Evolutionary conservation across 2,329 filamentous ascomycete genomes (phyloP).

Genomic region (Plectosphaerella sp.): DNA sequence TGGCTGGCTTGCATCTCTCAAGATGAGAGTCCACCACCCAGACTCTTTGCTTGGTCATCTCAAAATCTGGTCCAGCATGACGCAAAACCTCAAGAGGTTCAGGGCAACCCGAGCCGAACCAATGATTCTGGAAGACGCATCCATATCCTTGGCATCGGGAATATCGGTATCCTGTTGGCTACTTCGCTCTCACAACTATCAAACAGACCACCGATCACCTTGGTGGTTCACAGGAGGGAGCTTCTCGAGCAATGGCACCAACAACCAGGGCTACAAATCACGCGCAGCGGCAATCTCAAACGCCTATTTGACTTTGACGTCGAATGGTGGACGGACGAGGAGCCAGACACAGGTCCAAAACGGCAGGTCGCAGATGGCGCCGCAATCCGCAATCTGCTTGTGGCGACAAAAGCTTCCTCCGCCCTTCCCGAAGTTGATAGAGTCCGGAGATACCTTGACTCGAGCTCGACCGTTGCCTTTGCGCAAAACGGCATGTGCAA

Average conservation of each 20-base stretch:
- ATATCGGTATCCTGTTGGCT: constrained; percentile 75
- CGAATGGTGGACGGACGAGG: constrained; percentile 50
- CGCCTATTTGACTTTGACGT: constrained; percentile 37
- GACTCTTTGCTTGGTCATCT: constrained; percentile 30
- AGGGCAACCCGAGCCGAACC: background rate
- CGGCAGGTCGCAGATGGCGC: constrained; percentile 33
- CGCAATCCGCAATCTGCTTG: constrained; percentile 66
- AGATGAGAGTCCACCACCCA: constrained; percentile 20
- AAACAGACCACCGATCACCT: constrained; percentile 66
- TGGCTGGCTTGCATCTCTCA: constrained; percentile 27
- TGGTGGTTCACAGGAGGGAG: constrained; percentile 66
- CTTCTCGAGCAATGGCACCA: constrained; percentile 44
- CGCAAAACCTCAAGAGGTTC: background rate
- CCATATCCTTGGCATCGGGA: constrained; percentile 76
- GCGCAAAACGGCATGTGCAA: constrained; percentile 84
- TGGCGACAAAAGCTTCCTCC: constrained; percentile 70
- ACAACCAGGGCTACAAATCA: constrained; percentile 39
- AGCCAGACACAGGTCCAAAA: constrained; percentile 28
- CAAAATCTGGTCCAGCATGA: constrained; percentile 18
- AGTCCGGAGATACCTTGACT: constrained; percentile 58
- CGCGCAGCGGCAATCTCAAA: constrained; percentile 19
- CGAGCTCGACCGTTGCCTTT: constrained; percentile 70
- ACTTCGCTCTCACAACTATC: constrained; percentile 59
- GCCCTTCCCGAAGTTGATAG: constrained; percentile 58
- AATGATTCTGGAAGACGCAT: constrained; percentile 41